Evolutionary conservation across 78 protist genomes (phyloP).

Genomic region (Tieghemostelium lacteum): DNA sequence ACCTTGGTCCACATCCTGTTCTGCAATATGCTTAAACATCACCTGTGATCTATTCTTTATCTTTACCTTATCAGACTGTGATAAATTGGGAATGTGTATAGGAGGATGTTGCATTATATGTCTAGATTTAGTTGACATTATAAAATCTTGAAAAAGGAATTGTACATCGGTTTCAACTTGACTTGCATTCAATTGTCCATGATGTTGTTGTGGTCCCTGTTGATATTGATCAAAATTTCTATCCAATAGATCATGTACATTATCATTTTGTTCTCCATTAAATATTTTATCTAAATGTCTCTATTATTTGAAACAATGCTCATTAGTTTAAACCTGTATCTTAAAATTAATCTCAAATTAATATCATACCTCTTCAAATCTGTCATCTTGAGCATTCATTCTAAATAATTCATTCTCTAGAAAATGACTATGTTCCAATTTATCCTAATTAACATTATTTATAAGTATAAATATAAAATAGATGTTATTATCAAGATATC

Average conservation of each 20-base stretch:
- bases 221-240: constrained; percentile 28
- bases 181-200: neutral
- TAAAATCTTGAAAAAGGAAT: constrained; percentile 53
- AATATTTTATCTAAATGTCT: constrained; percentile 44
- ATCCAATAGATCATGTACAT: constrained; percentile 15
- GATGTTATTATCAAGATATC: neutral
- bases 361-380: constrained; percentile 12
- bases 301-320: neutral
- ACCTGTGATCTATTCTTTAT: constrained; percentile 48
- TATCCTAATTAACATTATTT: constrained; percentile 16
- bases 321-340: neutral
- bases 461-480: neutral
- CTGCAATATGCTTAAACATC: constrained; percentile 36
- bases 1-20: neutral
- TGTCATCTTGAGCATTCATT: constrained; percentile 2
- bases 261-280: constrained; percentile 9
- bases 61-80: constrained; percentile 12
- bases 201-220: constrained; percentile 4
- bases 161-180: constrained; percentile 28
- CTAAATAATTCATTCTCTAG: constrained; percentile 5
- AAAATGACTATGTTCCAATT: constrained; percentile 37
- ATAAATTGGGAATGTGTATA: neutral
- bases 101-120: neutral
- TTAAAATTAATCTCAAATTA: neutral
- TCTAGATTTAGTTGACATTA: constrained; percentile 17